Conservation (phyloP, 2,329 filamentous ascomycete species). For the Coniella vitis region DNA sequence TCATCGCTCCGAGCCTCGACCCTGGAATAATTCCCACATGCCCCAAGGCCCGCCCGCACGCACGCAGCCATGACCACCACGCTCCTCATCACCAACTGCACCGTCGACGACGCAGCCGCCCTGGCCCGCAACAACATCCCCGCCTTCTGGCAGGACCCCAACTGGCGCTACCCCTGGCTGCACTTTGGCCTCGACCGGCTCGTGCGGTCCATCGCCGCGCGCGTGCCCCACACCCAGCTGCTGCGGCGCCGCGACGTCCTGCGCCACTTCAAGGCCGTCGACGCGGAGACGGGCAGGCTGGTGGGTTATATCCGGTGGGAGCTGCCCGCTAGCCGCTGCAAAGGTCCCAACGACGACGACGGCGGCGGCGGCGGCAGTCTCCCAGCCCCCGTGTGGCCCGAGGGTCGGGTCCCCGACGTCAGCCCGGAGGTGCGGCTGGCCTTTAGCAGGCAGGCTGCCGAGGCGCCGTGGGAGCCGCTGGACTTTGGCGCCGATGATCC, state of each 20-base stretch:
- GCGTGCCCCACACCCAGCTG: slow-evolving; percentile 14
- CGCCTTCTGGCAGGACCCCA: slow-evolving; percentile 19
- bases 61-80: slow-evolving; percentile 7
- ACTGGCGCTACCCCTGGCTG: slow-evolving; percentile 17
- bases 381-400: slow-evolving; percentile 16
- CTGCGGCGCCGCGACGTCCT: slow-evolving; percentile 13
- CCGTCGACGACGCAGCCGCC: slow-evolving; percentile 12
- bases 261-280: slow-evolving; percentile 21
- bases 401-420: slow-evolving; percentile 16
- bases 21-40: too few species aligned
- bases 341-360: slow-evolving; percentile 1
- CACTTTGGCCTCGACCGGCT: slow-evolving; percentile 3
- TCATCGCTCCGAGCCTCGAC: too few species aligned
- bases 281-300: slow-evolving; percentile 17
- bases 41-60: too few species aligned
- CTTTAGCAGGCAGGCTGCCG: slow-evolving; percentile 11
- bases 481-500: slow-evolving; percentile 5
- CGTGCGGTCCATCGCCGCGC: slow-evolving; percentile 2
- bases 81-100: slow-evolving; percentile 14
- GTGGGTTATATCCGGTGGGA: slow-evolving; percentile 20
- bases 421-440: slow-evolving; percentile 11
- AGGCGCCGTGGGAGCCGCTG: slow-evolving; percentile 13
- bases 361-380: too few species aligned
- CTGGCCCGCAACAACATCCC: slow-evolving; percentile 20
- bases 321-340: slow-evolving; percentile 7